phyloP scores from a whole-genome alignment of 148 eudicot species.

The Arbutus unedo region DNA sequence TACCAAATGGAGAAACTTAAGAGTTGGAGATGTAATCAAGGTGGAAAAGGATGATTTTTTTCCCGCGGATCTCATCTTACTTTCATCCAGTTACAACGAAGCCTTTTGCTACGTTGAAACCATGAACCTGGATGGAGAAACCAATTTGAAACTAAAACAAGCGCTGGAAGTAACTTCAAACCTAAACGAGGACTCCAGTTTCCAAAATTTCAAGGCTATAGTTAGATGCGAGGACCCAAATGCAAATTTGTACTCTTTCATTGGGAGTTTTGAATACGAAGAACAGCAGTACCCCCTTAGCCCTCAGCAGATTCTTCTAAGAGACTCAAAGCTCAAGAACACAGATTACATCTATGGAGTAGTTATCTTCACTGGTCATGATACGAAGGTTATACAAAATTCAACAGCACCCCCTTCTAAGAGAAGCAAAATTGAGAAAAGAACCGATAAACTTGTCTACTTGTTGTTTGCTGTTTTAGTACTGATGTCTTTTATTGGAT shows the following conservation, averaged over 20 bases:
- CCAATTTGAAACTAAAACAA: slow-evolving; percentile 61
- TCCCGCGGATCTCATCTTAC: slow-evolving; percentile 62
- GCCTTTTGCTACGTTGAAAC: slow-evolving; percentile 75
- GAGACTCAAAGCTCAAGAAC: slow-evolving; percentile 65
- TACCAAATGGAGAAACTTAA: slow-evolving; percentile 44
- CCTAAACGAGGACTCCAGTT: slow-evolving; percentile 42
- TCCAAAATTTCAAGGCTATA: slow-evolving; percentile 41
- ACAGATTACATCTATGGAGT: slow-evolving; percentile 66
- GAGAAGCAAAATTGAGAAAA: slow-evolving; percentile 61
- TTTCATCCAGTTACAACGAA: slow-evolving; percentile 65
- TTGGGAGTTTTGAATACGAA: slow-evolving; percentile 48
- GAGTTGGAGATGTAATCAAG: slow-evolving; percentile 64
- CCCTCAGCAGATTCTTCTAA: slow-evolving; percentile 55
- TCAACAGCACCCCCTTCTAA: slow-evolving; percentile 66
- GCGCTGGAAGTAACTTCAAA: slow-evolving; percentile 44
- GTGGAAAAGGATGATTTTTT: slow-evolving; percentile 66
- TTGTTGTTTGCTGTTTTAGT: slow-evolving; percentile 41
- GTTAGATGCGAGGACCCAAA: slow-evolving; percentile 76
- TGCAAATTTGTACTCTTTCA: slow-evolving; percentile 56
- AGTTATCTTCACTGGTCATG: slow-evolving; percentile 60
- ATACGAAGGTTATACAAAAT: slow-evolving; percentile 67
- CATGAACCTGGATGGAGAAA: slow-evolving; percentile 68
- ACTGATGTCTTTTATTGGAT: slow-evolving; percentile 40
- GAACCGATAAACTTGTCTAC: slow-evolving; percentile 56
- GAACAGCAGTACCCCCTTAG: slow-evolving; percentile 40